Base-by-base conservation (phyloP, 805 yeast species). In the Wickerhamiella domercqiae region DNA sequence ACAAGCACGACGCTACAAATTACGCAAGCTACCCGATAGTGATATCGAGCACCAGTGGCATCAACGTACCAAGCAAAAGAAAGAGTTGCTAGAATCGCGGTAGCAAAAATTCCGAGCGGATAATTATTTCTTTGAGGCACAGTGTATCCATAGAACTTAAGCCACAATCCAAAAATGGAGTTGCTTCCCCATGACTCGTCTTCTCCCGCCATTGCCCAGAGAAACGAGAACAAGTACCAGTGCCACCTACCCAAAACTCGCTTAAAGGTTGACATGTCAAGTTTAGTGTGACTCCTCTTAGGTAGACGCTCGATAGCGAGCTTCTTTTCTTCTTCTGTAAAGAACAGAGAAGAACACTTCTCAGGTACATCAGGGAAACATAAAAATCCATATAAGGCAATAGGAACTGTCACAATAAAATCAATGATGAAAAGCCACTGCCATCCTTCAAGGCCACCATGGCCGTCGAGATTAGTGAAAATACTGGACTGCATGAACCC, bases 401-500 rank as follows among this genome's bases (percentile, higher is more conserved):
- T 50, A 49, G 73, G 59, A 54, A 67, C 45, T 14, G 68, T 53
- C 50, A 59, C 43, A 48, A 62, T 50, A 1, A 65, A 70, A 46
- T 67, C 71, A 32, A 67, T 48, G 3, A 67, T 58, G 47, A 67
- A 67, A 57, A 67, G 53, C 66, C 67, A 64, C 42, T 63, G 61
- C 54, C 61, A 68, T 1, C 66, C 62, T 4, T 56, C 48, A n/a
- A 59, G 41, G 13, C 29, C 41, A 3, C 34, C 37, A 17, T 29
- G 40, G 29, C 32, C 46, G 7, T 39, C 25, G 24, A 71, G 52
- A 29, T 53, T 49, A 29, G 60, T 51, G 44, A 56, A 66, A 33
- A 71, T 64, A n/a, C 70, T 70, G 15, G 72, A 71, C 49, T 70
- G 76, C 29, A 72, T 59, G 41, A 71, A 69, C 34, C 79, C 77